Base-by-base conservation (phyloP, 129 eudicot species). In the Chrysanthemum lavandulifolium region DNA sequence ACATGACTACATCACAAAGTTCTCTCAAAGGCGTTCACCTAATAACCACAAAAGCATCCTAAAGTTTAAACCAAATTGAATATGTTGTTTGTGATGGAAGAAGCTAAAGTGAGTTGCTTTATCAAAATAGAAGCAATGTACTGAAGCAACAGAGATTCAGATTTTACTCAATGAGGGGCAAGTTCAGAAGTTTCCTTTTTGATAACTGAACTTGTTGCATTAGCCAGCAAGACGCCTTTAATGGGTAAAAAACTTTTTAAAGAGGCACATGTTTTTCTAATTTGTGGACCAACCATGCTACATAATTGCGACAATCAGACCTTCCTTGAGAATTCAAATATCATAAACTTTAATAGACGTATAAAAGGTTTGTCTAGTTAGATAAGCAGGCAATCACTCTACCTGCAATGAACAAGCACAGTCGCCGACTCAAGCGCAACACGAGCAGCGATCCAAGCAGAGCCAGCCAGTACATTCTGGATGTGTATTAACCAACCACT, bases 331-430 rank as follows among this genome's bases (percentile, higher is more conserved):
- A 3, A 21, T 58, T 29, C 8, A 61, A 16, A 13, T 13, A 29
- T 61, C 3, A 31, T 4, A 27, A 29, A 10, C 43, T 4, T 27
- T 25, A 45, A 61, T 10, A 61, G 0, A 60, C 45, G 33, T 1
- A 6, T 10, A 29, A 4, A 29, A 61, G 33, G 16, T 61, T 27
- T 13, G 1, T 3, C 10, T 25, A 60, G 45, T 61, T 29, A 61
- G 67, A 61, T 18, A 45, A 23, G 49, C 48, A 51, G 49, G 45
- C 5, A 8, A 57, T 57, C 55, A 53, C 29, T 74, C 8, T 65
- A 95, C 99, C 97, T 95, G 92, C 99, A 95, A 82, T 95, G 99
- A 72, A 91, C 97, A 79, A 95, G 99, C 80, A 95, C 99, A n/a
- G 99, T 81, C 43, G 99, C 97, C 3, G 97, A 84, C 84, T 91